phyloP scores from a whole-genome alignment of 208 protist genomes.

The Jaenimonas drosophilae region DNA sequence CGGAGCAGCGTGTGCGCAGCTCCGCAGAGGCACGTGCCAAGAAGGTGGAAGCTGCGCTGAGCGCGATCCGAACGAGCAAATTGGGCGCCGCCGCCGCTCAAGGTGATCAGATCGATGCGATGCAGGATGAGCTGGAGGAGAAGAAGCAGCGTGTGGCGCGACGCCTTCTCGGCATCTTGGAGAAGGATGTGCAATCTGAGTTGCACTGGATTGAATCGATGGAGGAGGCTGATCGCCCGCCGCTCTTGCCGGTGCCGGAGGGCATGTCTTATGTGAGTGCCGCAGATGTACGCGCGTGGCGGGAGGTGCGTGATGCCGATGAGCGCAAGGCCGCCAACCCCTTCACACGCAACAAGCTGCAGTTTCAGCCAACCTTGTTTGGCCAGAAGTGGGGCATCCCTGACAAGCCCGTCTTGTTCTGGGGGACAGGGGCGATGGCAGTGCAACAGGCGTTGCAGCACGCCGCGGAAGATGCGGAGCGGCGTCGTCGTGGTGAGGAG shows the following conservation, averaged over 20 bases:
- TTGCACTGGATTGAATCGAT: slow-evolving; percentile 73
- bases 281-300: slow-evolving; percentile 56
- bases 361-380: slow-evolving; percentile 48
- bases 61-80: slow-evolving; percentile 8
- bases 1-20: slow-evolving; percentile 11
- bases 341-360: slow-evolving; percentile 25
- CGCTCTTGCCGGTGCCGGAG: slow-evolving; percentile 72
- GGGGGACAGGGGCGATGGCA: slow-evolving; percentile 61
- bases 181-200: slow-evolving; percentile 63
- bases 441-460: slow-evolving; percentile 82
- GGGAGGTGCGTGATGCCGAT: slow-evolving; percentile 35
- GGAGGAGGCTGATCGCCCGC: slow-evolving; percentile 73
- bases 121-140: slow-evolving; percentile 29
- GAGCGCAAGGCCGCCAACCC: slow-evolving; percentile 34
- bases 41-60: slow-evolving; percentile 13
- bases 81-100: slow-evolving; percentile 4
- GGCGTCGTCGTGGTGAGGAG: slow-evolving; percentile 27
- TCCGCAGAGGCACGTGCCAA: slow-evolving; percentile 6
- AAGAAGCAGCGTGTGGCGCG: slow-evolving; percentile 28
- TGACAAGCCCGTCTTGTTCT: slow-evolving; percentile 78
- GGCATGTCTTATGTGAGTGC: slow-evolving; percentile 81
- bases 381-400: slow-evolving; percentile 64
- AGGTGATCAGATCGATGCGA: slow-evolving; percentile 9
- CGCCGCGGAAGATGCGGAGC: slow-evolving; percentile 68
- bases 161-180: slow-evolving; percentile 50